phyloP scores from a whole-genome alignment of 139 green algal species.

The Tetradesmus lagerheimii region DNA sequence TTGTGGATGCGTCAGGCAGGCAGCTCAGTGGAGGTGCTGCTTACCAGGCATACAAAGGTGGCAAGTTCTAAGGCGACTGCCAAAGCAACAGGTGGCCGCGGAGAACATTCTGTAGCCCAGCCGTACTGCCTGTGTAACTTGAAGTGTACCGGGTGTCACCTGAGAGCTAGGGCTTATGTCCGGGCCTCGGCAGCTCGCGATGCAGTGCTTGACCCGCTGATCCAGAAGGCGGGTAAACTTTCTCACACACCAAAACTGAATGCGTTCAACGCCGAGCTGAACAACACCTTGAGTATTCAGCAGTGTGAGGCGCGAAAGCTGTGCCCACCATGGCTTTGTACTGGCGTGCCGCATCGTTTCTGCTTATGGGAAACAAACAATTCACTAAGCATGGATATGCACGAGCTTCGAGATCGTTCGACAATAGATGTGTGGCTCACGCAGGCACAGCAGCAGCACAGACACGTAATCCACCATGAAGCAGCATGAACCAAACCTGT shows the following conservation, averaged over 20 bases:
- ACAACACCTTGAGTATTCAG: too few species aligned
- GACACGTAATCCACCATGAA: background rate
- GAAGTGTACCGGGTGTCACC: too few species aligned
- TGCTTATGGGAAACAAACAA: constrained; percentile 60
- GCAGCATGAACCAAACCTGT: background rate
- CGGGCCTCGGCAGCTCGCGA: too few species aligned
- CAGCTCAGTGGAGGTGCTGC: constrained; percentile 31
- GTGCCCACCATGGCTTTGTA: constrained; percentile 13
- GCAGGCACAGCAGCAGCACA: background rate
- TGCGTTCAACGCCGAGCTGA: too few species aligned
- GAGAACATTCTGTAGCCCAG: too few species aligned
- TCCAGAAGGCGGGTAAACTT: too few species aligned
- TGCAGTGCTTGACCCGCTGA: too few species aligned
- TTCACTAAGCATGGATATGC: constrained; percentile 69
- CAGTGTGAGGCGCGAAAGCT: background rate
- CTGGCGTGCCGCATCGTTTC: constrained; percentile 57
- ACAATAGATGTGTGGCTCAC: constrained; percentile 49
- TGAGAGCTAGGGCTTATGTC: too few species aligned
- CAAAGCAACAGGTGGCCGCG: too few species aligned
- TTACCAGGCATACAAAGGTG: constrained; percentile 1
- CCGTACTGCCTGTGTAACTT: too few species aligned
- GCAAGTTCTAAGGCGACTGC: background rate
- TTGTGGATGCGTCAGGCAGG: constrained; percentile 2
- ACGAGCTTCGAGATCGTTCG: constrained; percentile 57
- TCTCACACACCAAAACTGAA: too few species aligned